A percentile compares a stretch with the other conserved stretches of the same genome.
These are phyloP conservation scores for Mycena haematopus DNA, from an alignment of 768 basidiomycete species.

Conservation along the genomic window DNA sequence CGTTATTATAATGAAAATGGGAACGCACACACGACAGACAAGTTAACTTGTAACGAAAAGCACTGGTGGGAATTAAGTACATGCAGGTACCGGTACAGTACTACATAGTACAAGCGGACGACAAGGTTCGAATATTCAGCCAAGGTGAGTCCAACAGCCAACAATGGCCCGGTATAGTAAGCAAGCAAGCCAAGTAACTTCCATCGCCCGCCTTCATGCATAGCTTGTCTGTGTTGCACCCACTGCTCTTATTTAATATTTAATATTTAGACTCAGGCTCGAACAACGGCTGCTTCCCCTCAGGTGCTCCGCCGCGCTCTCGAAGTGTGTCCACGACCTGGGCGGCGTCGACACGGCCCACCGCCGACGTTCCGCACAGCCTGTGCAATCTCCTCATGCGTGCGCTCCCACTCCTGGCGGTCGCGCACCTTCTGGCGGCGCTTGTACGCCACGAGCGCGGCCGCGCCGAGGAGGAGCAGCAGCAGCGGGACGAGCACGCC, in stretches of 20 bases:
- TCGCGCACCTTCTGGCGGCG: constrained; percentile 22
- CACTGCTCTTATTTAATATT: background rate
- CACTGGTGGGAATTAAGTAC: background rate
- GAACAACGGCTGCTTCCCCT: background rate
- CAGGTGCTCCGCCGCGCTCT: background rate
- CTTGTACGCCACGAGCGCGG: constrained; percentile 13
- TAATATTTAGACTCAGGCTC: background rate
- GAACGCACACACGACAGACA: too few relatives aligned
- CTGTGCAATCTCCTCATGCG: constrained; percentile 26
- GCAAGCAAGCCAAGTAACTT: background rate
- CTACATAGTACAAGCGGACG: background rate
- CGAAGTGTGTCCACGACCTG: constrained; percentile 9
- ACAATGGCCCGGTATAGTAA: background rate
- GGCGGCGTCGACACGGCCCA: background rate
- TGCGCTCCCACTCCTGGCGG: constrained; percentile 27
- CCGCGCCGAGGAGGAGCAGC: constrained; percentile 11
- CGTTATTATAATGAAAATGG: too few relatives aligned
- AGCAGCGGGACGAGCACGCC: constrained; percentile 27
- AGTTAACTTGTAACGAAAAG: background rate
- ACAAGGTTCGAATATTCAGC: background rate
- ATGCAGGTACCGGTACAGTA: background rate
- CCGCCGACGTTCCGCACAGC: constrained; percentile 22
- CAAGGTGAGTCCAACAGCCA: background rate
- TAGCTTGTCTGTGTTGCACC: background rate
- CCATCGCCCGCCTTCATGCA: background rate